A percentile compares a stretch with the other conserved stretches of the same genome.
Conservation (phyloP, 1,284 basidiomycete genomes). For the Ganoderma boninense region DNA sequence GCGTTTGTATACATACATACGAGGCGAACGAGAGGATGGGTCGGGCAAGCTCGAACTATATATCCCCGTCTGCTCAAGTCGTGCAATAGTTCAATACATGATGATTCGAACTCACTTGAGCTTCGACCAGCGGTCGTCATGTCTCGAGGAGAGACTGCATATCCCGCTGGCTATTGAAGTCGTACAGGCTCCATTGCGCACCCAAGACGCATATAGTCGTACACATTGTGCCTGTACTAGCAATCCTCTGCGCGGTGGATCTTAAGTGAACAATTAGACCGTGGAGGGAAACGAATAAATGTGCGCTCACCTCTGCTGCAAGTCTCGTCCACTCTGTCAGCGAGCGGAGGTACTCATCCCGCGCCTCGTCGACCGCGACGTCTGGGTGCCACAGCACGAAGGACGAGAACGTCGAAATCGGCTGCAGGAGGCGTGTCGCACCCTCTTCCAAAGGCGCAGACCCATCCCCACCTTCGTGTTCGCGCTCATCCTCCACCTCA, state of each 20-base stretch:
- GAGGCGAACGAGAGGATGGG: background rate
- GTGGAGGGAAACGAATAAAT: background rate
- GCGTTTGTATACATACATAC: too few relatives aligned
- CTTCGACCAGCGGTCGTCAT: background rate
- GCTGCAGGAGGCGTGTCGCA: slow-evolving; percentile 49
- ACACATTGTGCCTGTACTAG: slow-evolving; percentile 2
- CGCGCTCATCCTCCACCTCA: slow-evolving; percentile 32
- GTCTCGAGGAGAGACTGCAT: background rate
- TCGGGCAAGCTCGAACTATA: background rate
- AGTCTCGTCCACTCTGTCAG: slow-evolving; percentile 72
- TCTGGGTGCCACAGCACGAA: slow-evolving; percentile 81
- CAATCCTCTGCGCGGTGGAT: slow-evolving; percentile 28
- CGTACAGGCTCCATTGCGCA: background rate
- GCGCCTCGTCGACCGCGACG: slow-evolving; percentile 67
- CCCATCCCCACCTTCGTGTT: slow-evolving; percentile 22
- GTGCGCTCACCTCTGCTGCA: slow-evolving; percentile 60
- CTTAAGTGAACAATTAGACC: background rate
- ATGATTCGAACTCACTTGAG: background rate
- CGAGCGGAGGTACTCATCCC: slow-evolving; percentile 73
- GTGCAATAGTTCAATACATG: background rate
- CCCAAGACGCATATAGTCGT: background rate
- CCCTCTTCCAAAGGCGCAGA: slow-evolving; percentile 32
- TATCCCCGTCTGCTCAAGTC: background rate
- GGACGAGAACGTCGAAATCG: slow-evolving; percentile 62
- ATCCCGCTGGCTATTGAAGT: background rate